Base-by-base conservation (phyloP, 805 yeast species). In the Isabelozyma heimii region DNA sequence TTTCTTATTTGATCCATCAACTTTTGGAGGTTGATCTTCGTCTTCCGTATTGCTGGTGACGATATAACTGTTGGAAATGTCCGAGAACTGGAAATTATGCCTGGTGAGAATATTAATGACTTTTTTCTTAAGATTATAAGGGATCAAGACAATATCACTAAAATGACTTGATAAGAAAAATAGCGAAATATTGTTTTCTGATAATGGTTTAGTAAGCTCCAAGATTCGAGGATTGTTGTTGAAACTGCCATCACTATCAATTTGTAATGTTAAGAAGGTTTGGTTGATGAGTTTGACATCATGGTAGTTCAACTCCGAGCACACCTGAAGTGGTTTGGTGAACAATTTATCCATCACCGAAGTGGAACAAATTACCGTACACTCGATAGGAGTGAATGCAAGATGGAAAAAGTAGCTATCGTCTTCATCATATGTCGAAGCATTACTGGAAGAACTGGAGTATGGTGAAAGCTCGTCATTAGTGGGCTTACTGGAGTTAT, bases 121-220 rank as follows among this genome's bases (percentile, higher is more conserved):
- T 48, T 73, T 69, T 1, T 65, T 69, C 51, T 75, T 73, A 6
- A 72, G 69, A 5, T 59, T 55, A 37, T 60, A 62, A 0, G 89
- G 89, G n/a, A 83, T 72, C 43, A 84, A 66, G 17, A 84, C 83
- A 43, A 81, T 79, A 61, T 84, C 87, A 39, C 83, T 77, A 61
- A 82, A 83, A 63, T 84, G 85, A 33, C 84, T 81, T 14, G 84
- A 76, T 30, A 84, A 62, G 62, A 84, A 84, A 58, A 82, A 84
- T 33, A 84, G 69, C 2, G 88, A 76, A 28, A 84, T 81, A 14
- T 72, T 74, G 43, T 81, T 80, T 37, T 71, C 68, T 0, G 85
- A 76, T n/a, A 84, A 65, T 0, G 89, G 89, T 45, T 72, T 70
- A 1, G 86, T 81, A 38, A 84, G 63, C 47, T 79, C 80, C 42